Evolutionary conservation across 1,139 yeast genomes (phyloP), one percentile per base, ranked within the genome.

Genomic region (Nematodospora anomalae): DNA sequence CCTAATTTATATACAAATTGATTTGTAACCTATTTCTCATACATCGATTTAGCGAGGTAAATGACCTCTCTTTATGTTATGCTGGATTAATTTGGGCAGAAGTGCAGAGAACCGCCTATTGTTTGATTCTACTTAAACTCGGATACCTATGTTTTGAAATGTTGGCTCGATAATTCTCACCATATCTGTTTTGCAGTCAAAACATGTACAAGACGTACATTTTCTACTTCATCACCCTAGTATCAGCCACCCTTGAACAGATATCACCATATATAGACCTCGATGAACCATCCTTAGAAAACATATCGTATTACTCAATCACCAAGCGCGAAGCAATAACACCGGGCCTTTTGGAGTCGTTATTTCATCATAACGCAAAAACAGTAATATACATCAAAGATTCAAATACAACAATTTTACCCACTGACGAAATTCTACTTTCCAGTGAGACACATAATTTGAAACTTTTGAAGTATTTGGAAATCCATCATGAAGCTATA

Each of bases 391-490:
- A 33, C 7, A 37, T 42, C 13, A 18, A 12, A 4, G 37, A 37
- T 26, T 35, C 42, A 24, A 40, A 40, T 21, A 37, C 40, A 3
- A 37, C 42, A n/a, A 42, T 42, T 3, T 29, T 40, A 2, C 45
- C 45, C 3, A 28, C 23, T 9, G 43, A 41, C 20, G 38, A 36
- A 16, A 24, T 41, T 3, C 26, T 36, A 9, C 12, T 21, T 11
- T 14, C 30, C 2, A 21, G 30, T 11, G 21, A 23, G 8, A 8
- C 26, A 10, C 14, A 18, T 23, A 27, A 33, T 6, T 14, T 26
- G 13, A 26, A 11, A 11, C 22, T 32, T 4, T 18, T 35, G 1
- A 18, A 34, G 7, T 42, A 37, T 16, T 26, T 40, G 6, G 45
- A 42, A 16, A 24, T 42, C 23, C 25, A 26, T 16, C 27, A 30